phyloP scores from a whole-genome alignment of 208 protist species.

The Strigomonas culicis region DNA sequence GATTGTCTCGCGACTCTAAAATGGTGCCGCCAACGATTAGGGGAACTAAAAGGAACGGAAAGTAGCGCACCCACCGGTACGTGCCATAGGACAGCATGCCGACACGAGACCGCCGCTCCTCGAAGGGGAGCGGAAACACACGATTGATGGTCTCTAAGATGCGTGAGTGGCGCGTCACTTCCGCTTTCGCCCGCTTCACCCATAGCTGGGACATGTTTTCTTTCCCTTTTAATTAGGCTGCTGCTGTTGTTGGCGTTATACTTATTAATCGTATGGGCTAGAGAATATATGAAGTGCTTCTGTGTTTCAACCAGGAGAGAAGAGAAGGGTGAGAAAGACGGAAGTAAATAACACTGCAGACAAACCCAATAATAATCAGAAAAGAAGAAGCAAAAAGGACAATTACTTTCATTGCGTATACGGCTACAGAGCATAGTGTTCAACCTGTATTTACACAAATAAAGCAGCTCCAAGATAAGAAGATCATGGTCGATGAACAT shows the following conservation, averaged over 20 bases:
- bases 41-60: slow-evolving; percentile 68
- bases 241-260: not conserved
- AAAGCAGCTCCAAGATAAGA: no score
- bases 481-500: no score
- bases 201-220: slow-evolving; percentile 78
- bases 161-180: slow-evolving; percentile 78
- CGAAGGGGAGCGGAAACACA: slow-evolving; percentile 82
- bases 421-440: no score
- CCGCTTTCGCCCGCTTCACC: slow-evolving; percentile 86
- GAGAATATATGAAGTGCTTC: not conserved
- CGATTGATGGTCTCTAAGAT: slow-evolving; percentile 81
- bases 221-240: not conserved
- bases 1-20: slow-evolving; percentile 78
- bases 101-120: slow-evolving; percentile 79
- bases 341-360: not conserved
- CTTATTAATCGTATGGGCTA: not conserved
- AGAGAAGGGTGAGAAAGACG: slow-evolving; percentile 3
- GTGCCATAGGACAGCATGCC: slow-evolving; percentile 84
- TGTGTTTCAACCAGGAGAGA: not conserved
- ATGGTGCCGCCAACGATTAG: slow-evolving; percentile 54
- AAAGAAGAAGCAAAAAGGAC: slow-evolving; percentile 2
- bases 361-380: slow-evolving; percentile 1
- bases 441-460: no score
- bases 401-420: not conserved
- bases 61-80: slow-evolving; percentile 80